Evolutionary conservation across 768 basidiomycete genomes (phyloP), one percentile per base, ranked within the genome.

Genomic region (Tephrocybe sp.): DNA sequence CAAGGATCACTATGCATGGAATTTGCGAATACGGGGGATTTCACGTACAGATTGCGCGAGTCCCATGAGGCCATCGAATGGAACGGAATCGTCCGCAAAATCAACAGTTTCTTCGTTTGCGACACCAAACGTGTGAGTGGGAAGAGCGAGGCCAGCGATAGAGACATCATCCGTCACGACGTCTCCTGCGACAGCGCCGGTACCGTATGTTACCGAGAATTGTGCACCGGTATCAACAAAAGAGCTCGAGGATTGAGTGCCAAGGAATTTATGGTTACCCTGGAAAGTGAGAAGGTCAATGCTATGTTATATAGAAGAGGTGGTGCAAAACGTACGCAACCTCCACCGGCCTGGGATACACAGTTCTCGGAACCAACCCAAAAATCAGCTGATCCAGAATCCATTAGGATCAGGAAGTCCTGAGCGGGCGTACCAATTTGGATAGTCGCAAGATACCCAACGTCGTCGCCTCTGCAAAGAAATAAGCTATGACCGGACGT

Each of bases 61-160:
- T 32, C 89, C 89, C 83, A 90, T 85, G 33, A 92, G 65, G 13
- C 89, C 87, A 61, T 89, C 85, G 54, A 87, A 89, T 1, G 78
- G 71, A 35, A 73, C 72, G 1, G 53, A 46, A 56, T 74, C 54
- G 33, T 62, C 60, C 12, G 82, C 72, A 68, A 92, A 91, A 31
- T 89, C 82, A 0, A 65, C 59, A 43, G 76, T 82, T 65, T 92
- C 90, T 11, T 57, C 34, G 1, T 65, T 67, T 6, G 87, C 78
- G 17, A 83, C 82, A 48, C 91, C 91, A 54, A 92, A 90, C 0
- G 74, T 78, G 64, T 89, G 87, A 3, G 59, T 70, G 4, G 62
- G 62, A 34, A 92, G 71, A 0, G 66, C 55, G 35, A 92, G 71
- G 16, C 84, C 86, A 3, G 83, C 88, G 48, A 93, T 67, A 36